phyloP scores from a whole-genome alignment of 768 basidiomycete genomes.

The Suillus weaverae region DNA sequence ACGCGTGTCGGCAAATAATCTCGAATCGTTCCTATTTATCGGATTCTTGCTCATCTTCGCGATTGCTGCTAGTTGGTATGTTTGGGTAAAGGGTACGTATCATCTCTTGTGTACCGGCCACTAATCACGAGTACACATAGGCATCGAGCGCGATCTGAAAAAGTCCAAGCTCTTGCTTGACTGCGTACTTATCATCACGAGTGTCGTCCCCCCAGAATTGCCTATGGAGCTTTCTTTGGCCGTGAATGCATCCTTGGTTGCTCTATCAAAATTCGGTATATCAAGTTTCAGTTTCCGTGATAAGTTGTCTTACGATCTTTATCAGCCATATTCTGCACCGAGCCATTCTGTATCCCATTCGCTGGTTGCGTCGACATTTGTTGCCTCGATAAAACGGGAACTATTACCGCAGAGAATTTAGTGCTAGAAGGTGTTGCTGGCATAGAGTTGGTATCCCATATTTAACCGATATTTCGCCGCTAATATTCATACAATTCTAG shows the following conservation, averaged over 20 bases:
- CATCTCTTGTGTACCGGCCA: neutral
- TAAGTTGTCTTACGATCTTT: slow-evolving; percentile 5
- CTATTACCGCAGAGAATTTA: slow-evolving; percentile 94
- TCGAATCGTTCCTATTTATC: slow-evolving; percentile 96
- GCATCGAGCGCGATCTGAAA: slow-evolving; percentile 88
- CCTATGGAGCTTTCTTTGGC: slow-evolving; percentile 98
- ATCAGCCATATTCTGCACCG: slow-evolving; percentile 96
- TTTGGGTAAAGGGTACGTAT: slow-evolving; percentile 86
- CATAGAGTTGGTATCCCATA: slow-evolving; percentile 64
- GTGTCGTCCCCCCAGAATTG: slow-evolving; percentile 95
- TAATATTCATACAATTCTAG: slow-evolving; percentile 36
- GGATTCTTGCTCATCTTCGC: slow-evolving; percentile 98
- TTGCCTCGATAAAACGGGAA: slow-evolving; percentile 99
- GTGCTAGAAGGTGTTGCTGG: slow-evolving; percentile 94
- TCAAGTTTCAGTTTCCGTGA: slow-evolving; percentile 9
- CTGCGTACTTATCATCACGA: slow-evolving; percentile 94
- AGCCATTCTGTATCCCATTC: slow-evolving; percentile 95
- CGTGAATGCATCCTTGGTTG: slow-evolving; percentile 92
- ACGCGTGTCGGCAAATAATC: slow-evolving; percentile 92
- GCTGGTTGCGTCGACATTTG: slow-evolving; percentile 97
- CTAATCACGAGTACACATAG: slow-evolving; percentile 35
- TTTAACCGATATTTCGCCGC: neutral
- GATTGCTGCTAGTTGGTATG: slow-evolving; percentile 96
- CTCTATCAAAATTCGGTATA: slow-evolving; percentile 88
- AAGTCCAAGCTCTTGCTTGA: slow-evolving; percentile 95